Evolutionary conservation across 306 rosid species (phyloP).

Genomic region (Citrullus mucosospermus): DNA sequence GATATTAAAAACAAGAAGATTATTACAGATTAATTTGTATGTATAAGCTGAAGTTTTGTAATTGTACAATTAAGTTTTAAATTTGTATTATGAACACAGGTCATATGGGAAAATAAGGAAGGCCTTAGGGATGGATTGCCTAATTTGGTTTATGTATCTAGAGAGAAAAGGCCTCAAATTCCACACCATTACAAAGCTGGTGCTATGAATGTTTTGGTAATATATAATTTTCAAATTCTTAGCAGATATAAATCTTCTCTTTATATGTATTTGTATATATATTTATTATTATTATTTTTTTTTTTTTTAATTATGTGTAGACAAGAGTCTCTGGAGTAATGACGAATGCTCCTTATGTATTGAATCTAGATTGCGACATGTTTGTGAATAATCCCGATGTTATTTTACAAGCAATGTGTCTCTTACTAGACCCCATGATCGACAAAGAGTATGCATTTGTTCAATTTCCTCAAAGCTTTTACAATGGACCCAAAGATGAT

Average conservation of each 20-base stretch:
- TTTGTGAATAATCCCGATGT: slow-evolving; percentile 40
- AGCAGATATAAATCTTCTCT: neutral
- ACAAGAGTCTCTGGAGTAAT: slow-evolving; percentile 22
- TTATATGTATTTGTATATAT: too few species aligned
- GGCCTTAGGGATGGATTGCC: slow-evolving; percentile 27
- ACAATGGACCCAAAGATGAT: slow-evolving; percentile 39
- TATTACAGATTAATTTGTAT: too few species aligned
- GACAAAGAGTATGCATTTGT: slow-evolving; percentile 41
- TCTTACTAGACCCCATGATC: slow-evolving; percentile 25
- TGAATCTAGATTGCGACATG: slow-evolving; percentile 73
- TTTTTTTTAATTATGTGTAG: neutral
- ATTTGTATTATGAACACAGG: slow-evolving; percentile 2
- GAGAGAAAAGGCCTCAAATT: slow-evolving; percentile 45
- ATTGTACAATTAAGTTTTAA: too few species aligned
- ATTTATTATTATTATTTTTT: too few species aligned
- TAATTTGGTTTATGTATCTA: slow-evolving; percentile 42
- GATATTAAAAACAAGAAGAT: too few species aligned
- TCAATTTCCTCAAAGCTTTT: slow-evolving; percentile 45
- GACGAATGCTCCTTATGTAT: slow-evolving; percentile 53
- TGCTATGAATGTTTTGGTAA: slow-evolving; percentile 57
- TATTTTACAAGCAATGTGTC: slow-evolving; percentile 31
- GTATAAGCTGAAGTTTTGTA: too few species aligned
- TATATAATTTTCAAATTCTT: neutral
- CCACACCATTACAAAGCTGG: slow-evolving; percentile 72
- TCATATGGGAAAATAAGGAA: slow-evolving; percentile 49